Base-by-base conservation (phyloP, 164 flowering plant species). In the Echeveria elegans region DNA sequence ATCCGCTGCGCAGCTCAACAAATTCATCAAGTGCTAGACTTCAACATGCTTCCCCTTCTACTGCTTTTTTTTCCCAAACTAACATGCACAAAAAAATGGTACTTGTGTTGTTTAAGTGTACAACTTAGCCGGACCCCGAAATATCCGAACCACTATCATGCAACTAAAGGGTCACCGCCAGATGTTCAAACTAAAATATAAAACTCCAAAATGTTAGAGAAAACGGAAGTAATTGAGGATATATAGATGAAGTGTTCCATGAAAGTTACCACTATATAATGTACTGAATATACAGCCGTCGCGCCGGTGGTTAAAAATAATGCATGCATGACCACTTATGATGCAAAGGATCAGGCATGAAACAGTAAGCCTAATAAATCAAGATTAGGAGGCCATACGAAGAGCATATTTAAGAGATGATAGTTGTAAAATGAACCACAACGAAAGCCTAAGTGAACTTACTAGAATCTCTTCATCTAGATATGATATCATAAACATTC, bases 401-500 rank as follows among this genome's bases (percentile, higher is more conserved):
- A 28, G 10, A n/a, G 21, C 14, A 58, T 18, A 18, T 16, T 38
- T 37, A 2, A 24, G 19, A 36, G 14, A 40, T 5, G 32, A 18
- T 23, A 9, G 29, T 24, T 30, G 30, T 21, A 60, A 47, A 68
- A 26, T 61, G 19, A 43, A 43, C n/a, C 11, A 34, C 7, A 34
- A 34, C 3, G 7, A 34, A 34, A 34, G 37, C 45, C 15, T 68
- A 31, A 29, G 40, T 48, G 60, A 63, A 84, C 97, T 83, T 79
- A 91, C 97, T 61, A 88, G 81, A 66, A 90, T 88, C 78, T 94
- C 97, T 32, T 88, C 97, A 76, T 94, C 98, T 63, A 94, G 98
- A 77, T 94, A 90, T 48, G 98, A 93, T 71, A 93, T 88, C 97
- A 93, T 82, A 77, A 86, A 83, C 45, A 90, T 65, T 72, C 97